Evolutionary conservation across 148 eudicot genomes (phyloP), one percentile per base, ranked within the genome.

Genomic region (Fallopia convolvulus): DNA sequence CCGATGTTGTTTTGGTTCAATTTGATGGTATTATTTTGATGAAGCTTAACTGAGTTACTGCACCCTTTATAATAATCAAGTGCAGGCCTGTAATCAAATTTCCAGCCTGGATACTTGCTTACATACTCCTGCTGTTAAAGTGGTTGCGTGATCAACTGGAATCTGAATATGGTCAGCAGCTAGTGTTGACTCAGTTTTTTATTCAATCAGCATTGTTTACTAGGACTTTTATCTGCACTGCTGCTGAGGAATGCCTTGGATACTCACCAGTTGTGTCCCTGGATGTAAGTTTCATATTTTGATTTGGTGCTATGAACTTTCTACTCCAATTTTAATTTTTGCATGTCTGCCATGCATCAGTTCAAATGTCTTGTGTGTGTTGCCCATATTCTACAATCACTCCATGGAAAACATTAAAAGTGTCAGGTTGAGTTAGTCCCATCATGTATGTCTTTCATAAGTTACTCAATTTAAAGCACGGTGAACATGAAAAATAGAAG

Each of bases 241-340:
- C 96, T 72, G 97, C 99, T 71, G 87, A 85, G 75, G 81, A 85
- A 72, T 83, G 79, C 79, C 84, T 94, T 79, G 89, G 92, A 68
- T 94, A 92, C 85, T 81, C 83, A n/a, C 90, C 99, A 49, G 82
- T 92, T 78, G 91, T 94, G 77, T 83, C 92, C 65, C 70, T 92
- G 82, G 88, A 92, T 76, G 99, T 94, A 80, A 86, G 92, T 77
- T 65, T 44, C 61, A 33, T 70, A 10, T 21, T 36, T 6, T 68
- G 18, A 33, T 65, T 13, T 65, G 65, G 7, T 58, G 41, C 71
- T 10, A 32, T 65, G 71, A 33, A 65, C 6, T 14, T 32, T 14
- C 5, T 30, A 30, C 41, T 5, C 39, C 40, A 32, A 65, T 30
- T 65, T 33, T 4, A 65, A 13, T 65, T 65, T 13, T 5, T 33